Evolutionary conservation across 106 monocot genomes (phyloP).

Genomic region (Dendrobium chrysotoxum): DNA sequence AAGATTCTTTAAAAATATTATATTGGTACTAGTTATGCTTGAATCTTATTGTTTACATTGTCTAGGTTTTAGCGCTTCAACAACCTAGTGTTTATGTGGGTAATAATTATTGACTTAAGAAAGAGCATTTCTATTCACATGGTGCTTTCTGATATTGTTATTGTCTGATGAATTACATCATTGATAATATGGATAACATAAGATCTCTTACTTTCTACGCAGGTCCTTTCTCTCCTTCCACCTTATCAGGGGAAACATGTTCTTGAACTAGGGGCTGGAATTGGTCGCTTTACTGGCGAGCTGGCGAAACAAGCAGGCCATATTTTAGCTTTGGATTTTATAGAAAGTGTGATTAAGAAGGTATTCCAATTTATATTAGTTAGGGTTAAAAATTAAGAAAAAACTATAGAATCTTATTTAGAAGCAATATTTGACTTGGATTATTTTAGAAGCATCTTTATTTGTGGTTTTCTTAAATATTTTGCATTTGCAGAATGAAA

Average conservation of each 20-base stretch:
- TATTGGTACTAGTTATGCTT: not conserved
- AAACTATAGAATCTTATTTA: not conserved
- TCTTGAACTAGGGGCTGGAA: constrained; percentile 94
- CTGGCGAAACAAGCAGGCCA: constrained; percentile 82
- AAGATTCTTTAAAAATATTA: not conserved
- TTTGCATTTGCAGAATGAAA: constrained; percentile 66
- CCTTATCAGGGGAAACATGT: constrained; percentile 68
- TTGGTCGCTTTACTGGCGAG: constrained; percentile 97
- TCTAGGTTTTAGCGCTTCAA: too few relatives aligned
- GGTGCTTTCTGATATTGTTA: not conserved
- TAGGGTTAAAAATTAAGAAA: not conserved
- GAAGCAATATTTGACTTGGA: not conserved
- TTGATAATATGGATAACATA: not conserved
- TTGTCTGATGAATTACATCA: not conserved
- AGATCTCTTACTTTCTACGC: constrained; percentile 1
- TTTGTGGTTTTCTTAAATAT: not conserved
- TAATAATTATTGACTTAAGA: not conserved
- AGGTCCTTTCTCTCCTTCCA: constrained; percentile 97
- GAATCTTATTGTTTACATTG: not conserved
- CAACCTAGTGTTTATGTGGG: not conserved
- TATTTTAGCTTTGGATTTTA: constrained; percentile 91
- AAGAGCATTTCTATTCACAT: not conserved
- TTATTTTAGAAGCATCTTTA: not conserved
- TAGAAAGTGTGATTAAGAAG: constrained; percentile 90
- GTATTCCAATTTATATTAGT: constrained; percentile 19